phyloP scores from a whole-genome alignment of 345 rosid genomes.

The Balakata baccata region DNA sequence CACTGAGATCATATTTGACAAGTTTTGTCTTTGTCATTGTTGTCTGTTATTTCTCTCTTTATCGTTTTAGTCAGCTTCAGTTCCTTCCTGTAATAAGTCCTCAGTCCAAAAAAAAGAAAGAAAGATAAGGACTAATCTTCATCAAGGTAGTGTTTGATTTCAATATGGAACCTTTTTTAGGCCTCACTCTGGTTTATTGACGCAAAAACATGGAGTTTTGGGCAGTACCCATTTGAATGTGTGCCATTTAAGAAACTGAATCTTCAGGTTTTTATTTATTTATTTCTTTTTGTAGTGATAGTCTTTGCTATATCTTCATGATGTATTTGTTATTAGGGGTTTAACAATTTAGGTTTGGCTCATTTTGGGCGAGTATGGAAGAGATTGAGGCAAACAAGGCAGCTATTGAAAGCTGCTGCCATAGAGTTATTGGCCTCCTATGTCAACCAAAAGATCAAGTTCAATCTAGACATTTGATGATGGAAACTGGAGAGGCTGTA shows the following conservation, averaged over 20 bases:
- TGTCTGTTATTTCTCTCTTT: not conserved
- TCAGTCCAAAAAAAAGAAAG: too few species aligned
- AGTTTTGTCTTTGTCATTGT: conserved; percentile 4
- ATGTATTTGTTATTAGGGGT: conserved; percentile 11
- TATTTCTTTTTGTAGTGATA: not conserved
- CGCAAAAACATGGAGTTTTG: conserved; percentile 7
- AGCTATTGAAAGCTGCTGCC: conserved; percentile 30
- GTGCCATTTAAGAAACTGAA: not conserved
- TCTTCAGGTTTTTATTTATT: conserved; percentile 12
- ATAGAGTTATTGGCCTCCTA: conserved; percentile 43
- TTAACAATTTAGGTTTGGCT: conserved; percentile 16
- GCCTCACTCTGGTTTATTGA: not conserved
- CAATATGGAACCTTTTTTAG: not conserved
- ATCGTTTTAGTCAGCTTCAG: not conserved
- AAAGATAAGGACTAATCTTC: too few species aligned
- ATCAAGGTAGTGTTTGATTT: too few species aligned
- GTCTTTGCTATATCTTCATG: not conserved
- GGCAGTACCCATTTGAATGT: conserved; percentile 8
- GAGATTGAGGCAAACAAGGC: conserved; percentile 28
- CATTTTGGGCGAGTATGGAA: conserved; percentile 23
- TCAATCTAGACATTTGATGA: conserved; percentile 33
- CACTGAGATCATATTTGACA: not conserved
- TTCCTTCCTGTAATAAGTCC: not conserved
- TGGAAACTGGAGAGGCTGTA: conserved; percentile 51
- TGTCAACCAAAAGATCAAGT: conserved; percentile 44